Evolutionary conservation across 1,284 basidiomycete species (phyloP), one percentile per base, ranked within the genome.

Genomic region (Ustilago curta): DNA sequence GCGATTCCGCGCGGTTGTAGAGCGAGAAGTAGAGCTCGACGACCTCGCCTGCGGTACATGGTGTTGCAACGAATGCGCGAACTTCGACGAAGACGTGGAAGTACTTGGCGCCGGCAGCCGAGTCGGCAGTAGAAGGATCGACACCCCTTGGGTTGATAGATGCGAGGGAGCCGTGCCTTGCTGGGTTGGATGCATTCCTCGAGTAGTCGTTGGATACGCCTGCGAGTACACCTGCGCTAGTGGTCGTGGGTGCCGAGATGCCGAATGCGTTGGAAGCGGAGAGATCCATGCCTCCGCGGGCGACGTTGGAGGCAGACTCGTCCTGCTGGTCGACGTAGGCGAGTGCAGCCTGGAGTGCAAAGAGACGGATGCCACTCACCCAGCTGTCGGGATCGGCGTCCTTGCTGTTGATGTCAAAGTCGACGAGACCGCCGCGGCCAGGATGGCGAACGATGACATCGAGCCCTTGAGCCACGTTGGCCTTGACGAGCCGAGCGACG

Each of bases 401-500:
- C 47, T 72, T 76, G 43, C 70, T 75, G 53, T 58, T 72, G 59
- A 81, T 70, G 59, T 81, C 77, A 43, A 80, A 78, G 44, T 86
- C 93, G 29, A 95, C 92, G 23, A 98, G 88, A 4, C 91, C 92
- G 19, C 95, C 95, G 88, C 93, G 93, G 11, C 90, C 91, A 14
- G 95, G 92, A 86, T 97, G 95, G 21, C 96, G 89, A 12, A 98
- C 95, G 78, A 99, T 96, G 66, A 98, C 91, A 82, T 98, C 96
- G 49, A 97, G 87, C 3, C 92, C 93, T 83, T 98, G 95, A 0
- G 93, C 91, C 59, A 97, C 89, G 84, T 98, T 99, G 49, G 93
- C 94, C 60, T 90, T 90, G 58, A 96, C 95, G 8, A 99, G 89
- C 49, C 93, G 88, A 14, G 90, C 90, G 6, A 98, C 95, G 83